phyloP scores from a whole-genome alignment of 495 filamentous ascomycete genomes.

The Daldinia vernicosa region DNA sequence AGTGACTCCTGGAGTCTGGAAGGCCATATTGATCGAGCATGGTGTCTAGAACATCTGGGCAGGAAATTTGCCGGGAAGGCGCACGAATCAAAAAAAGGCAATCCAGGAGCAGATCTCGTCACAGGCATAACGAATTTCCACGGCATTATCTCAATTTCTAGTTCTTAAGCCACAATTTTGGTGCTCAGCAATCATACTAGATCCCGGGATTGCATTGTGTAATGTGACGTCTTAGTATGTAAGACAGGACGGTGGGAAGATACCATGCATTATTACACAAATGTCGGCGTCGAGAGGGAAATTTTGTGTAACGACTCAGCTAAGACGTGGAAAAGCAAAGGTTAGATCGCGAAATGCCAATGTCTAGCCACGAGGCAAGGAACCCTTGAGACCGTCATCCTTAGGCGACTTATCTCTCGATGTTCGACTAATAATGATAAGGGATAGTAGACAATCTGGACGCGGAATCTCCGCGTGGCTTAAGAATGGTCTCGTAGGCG shows the following conservation, averaged over 20 bases:
- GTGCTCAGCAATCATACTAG: conserved; percentile 3
- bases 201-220: not conserved
- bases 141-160: conserved; percentile 32
- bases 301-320: not conserved
- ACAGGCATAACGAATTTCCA: conserved; percentile 12
- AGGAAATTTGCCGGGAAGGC: not conserved
- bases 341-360: not conserved
- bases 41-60: not conserved
- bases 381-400: not conserved
- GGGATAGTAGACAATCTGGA: not conserved
- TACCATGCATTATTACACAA: conserved; percentile 1
- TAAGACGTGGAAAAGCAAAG: not conserved
- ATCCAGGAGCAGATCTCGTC: not conserved
- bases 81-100: conserved; percentile 24
- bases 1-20: not conserved
- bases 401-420: not conserved
- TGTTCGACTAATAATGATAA: not conserved
- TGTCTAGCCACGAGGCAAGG: not conserved
- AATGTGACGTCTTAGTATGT: conserved; percentile 8
- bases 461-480: not conserved
- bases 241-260: conserved; percentile 6
- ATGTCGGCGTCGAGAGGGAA: conserved; percentile 5
- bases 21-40: not conserved
- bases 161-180: conserved; percentile 18
- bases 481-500: not conserved